Evolutionary conservation across 2,329 filamentous ascomycete genomes (phyloP).

Genomic region (Nemania sp.): DNA sequence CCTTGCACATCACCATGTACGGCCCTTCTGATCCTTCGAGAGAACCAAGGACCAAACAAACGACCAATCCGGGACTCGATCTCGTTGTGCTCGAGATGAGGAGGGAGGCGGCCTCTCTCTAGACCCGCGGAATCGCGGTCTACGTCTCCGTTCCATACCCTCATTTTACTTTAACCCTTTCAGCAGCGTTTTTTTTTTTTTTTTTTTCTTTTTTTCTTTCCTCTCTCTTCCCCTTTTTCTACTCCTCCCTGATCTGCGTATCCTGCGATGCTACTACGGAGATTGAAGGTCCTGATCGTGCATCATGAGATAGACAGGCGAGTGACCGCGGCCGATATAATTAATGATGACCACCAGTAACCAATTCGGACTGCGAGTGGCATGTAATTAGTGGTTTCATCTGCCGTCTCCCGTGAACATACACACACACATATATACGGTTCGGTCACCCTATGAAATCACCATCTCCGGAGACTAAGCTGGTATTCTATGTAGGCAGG

Average conservation of each 20-base stretch:
- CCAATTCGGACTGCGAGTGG: constrained; percentile 21
- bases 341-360: constrained; percentile 12
- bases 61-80: too few relatives aligned
- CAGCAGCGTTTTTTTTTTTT: too few relatives aligned
- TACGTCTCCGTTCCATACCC: background rate
- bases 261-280: background rate
- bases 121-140: constrained; percentile 2
- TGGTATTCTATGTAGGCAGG: too few relatives aligned
- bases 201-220: too few relatives aligned
- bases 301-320: background rate
- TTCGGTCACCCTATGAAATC: background rate
- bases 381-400: too few relatives aligned
- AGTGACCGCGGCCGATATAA: background rate
- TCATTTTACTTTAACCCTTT: too few relatives aligned
- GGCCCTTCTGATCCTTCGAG: constrained; percentile 24
- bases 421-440: too few relatives aligned
- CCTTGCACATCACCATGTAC: constrained; percentile 9
- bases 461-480: background rate
- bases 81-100: background rate
- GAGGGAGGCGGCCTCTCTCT: background rate
- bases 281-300: background rate
- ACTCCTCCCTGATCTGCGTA: too few relatives aligned
- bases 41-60: background rate
- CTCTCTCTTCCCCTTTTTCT: too few relatives aligned
- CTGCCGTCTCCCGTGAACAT: background rate